Evolutionary conservation across 495 filamentous ascomycete species (phyloP).

Genomic region (Cryomyces antarcticus): DNA sequence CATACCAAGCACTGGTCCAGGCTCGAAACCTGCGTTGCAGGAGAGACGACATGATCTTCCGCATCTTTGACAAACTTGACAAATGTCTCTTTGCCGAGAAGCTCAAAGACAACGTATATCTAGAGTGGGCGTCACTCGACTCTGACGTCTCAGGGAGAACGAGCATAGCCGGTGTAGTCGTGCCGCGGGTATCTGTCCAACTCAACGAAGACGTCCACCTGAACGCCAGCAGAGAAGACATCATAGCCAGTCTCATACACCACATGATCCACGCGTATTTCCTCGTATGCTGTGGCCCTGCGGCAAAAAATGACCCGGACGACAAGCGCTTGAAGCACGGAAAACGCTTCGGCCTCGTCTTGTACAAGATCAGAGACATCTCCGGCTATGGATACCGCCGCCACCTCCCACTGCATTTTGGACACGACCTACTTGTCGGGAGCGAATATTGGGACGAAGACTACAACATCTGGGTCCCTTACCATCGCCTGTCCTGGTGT

Average conservation of each 20-base stretch:
- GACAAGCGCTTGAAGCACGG: slow-evolving; percentile 5
- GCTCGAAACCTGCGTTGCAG: too few species aligned
- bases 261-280: slow-evolving; percentile 14
- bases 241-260: slow-evolving; percentile 4
- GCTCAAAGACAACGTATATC: background rate
- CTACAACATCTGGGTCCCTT: too few species aligned
- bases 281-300: slow-evolving; percentile 6
- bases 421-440: too few species aligned
- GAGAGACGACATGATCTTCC: background rate
- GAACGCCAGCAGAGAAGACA: background rate
- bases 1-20: too few species aligned
- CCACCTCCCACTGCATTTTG: too few species aligned
- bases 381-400: too few species aligned
- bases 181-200: background rate
- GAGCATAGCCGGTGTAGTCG: background rate
- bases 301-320: slow-evolving; percentile 1
- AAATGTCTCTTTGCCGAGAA: background rate
- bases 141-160: background rate
- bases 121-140: background rate
- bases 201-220: background rate
- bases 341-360: slow-evolving; percentile 7
- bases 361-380: slow-evolving; percentile 4
- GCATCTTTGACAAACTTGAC: background rate
- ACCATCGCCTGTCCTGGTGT: too few species aligned
- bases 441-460: too few species aligned